These are phyloP conservation scores for Sedum album DNA, from an alignment of 164 flowering plant genomes.

Conservation along the genomic window DNA sequence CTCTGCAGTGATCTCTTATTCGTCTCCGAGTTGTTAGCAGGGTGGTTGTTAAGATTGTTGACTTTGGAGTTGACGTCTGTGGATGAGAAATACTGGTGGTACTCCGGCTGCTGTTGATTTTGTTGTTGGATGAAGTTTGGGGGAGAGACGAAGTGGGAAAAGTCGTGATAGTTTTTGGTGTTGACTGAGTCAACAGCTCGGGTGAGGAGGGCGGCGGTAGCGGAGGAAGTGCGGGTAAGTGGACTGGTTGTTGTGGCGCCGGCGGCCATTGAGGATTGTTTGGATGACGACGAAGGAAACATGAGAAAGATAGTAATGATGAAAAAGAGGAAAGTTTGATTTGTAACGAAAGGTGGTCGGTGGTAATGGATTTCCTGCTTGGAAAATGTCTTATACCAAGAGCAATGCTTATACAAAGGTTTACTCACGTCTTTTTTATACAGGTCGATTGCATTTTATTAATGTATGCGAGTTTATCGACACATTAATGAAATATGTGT, in stretches of 20 bases:
- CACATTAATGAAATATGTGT: no score
- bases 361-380: neutral
- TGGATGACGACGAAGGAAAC: slow-evolving; percentile 25
- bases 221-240: slow-evolving; percentile 41
- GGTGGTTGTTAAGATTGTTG: slow-evolving; percentile 15
- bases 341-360: neutral
- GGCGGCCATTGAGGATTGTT: slow-evolving; percentile 15
- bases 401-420: neutral
- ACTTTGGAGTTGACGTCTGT: neutral
- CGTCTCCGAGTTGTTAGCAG: slow-evolving; percentile 8
- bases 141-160: neutral
- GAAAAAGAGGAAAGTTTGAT: neutral
- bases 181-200: neutral
- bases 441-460: no score
- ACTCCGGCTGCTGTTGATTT: neutral
- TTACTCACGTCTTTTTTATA: no score
- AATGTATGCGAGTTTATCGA: no score
- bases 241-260: slow-evolving; percentile 12
- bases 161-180: slow-evolving; percentile 26
- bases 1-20: slow-evolving; percentile 16
- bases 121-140: neutral
- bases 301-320: slow-evolving; percentile 12
- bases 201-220: slow-evolving; percentile 34
- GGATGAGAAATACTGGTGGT: neutral
- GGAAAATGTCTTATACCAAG: neutral